Conservation (phyloP, 257 asterid genomes). For the Ligustrum vulgare region DNA sequence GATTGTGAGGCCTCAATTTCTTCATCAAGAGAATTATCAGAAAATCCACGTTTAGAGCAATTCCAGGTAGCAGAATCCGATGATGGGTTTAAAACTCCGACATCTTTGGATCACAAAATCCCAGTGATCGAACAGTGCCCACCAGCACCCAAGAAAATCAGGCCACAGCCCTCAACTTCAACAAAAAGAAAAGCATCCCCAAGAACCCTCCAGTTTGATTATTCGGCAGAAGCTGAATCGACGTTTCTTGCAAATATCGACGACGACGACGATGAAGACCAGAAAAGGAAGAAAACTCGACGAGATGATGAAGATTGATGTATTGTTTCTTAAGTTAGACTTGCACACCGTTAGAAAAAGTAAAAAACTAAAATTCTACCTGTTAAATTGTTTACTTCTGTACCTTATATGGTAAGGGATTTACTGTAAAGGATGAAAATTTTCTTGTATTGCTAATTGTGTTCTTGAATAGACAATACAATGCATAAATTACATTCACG, state of each 20-base stretch:
- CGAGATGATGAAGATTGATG: slow-evolving; percentile 29
- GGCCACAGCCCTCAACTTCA: slow-evolving; percentile 26
- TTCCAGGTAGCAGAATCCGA: slow-evolving; percentile 29
- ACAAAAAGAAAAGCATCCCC: slow-evolving; percentile 40
- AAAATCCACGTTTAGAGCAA: background rate
- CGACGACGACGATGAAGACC: slow-evolving; percentile 29
- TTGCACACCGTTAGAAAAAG: background rate
- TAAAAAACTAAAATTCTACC: background rate
- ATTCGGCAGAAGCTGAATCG: slow-evolving; percentile 40
- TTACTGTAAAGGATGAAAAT: background rate
- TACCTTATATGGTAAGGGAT: background rate
- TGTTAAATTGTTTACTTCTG: background rate
- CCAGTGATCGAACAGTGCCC: slow-evolving; percentile 59
- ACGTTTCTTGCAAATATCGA: slow-evolving; percentile 23
- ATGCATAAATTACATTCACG: background rate
- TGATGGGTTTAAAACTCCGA: slow-evolving; percentile 71
- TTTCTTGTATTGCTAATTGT: background rate
- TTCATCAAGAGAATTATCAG: slow-evolving; percentile 17
- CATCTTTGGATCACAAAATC: slow-evolving; percentile 51
- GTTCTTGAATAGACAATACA: background rate
- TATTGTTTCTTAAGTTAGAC: background rate
- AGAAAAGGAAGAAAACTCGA: slow-evolving; percentile 44
- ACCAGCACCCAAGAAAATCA: slow-evolving; percentile 58
- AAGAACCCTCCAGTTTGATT: slow-evolving; percentile 25
- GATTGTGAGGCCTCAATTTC: slow-evolving; percentile 7